Conservation (phyloP, 2,329 filamentous ascomycete genomes). For the Neopestalotiopsis clavispora region DNA sequence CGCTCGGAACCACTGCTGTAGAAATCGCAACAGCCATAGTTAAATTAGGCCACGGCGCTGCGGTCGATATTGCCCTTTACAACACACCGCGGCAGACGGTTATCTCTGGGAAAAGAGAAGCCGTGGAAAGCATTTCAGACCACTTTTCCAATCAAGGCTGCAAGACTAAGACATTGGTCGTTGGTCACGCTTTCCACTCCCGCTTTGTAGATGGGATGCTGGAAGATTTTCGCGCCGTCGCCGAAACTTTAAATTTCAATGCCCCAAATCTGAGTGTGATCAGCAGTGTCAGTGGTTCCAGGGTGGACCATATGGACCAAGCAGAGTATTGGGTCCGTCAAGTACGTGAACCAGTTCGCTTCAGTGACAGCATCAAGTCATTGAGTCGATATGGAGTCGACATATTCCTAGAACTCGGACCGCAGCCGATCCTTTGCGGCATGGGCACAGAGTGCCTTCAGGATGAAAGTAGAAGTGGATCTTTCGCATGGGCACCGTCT, state of each 20-base stretch:
- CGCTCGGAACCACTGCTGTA: slow-evolving; percentile 29
- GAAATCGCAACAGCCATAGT: slow-evolving; percentile 29
- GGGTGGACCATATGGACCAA: slow-evolving; percentile 27
- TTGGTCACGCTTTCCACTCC: slow-evolving; percentile 35
- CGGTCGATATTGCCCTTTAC: slow-evolving; percentile 29
- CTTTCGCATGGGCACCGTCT: slow-evolving; percentile 32
- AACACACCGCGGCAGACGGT: slow-evolving; percentile 34
- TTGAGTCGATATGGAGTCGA: slow-evolving; percentile 29
- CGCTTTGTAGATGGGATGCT: slow-evolving; percentile 31
- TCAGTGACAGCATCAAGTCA: slow-evolving; percentile 33
- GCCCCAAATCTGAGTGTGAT: slow-evolving; percentile 27
- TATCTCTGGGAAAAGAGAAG: slow-evolving; percentile 31
- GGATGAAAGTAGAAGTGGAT: slow-evolving; percentile 18
- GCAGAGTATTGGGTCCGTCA: slow-evolving; percentile 36
- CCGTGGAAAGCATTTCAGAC: slow-evolving; percentile 22
- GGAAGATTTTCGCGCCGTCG: slow-evolving; percentile 27
- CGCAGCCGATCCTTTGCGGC: slow-evolving; percentile 32
- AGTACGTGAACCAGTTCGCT: slow-evolving; percentile 32
- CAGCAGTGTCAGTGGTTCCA: slow-evolving; percentile 29
- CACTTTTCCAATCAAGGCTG: slow-evolving; percentile 24
- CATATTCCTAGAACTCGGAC: slow-evolving; percentile 37
- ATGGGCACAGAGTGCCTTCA: slow-evolving; percentile 33
- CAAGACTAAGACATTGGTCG: slow-evolving; percentile 27
- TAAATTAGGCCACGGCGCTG: slow-evolving; percentile 21
- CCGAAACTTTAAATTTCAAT: slow-evolving; percentile 26